A percentile compares a stretch with the other conserved stretches of the same genome.
Conservation (phyloP, 2,329 filamentous ascomycete species). For the Microcyclosporella mali region DNA sequence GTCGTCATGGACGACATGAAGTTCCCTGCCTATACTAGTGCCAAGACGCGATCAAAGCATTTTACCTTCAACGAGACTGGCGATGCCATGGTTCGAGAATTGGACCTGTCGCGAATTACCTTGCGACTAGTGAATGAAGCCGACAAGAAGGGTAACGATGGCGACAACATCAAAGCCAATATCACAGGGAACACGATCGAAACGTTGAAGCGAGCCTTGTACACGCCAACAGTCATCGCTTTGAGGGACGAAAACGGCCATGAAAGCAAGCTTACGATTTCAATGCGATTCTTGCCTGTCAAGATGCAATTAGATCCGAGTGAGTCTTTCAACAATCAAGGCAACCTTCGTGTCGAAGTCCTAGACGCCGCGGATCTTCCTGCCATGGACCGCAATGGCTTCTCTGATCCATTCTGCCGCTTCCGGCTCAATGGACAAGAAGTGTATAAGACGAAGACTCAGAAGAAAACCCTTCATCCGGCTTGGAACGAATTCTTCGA, state of each 20-base stretch:
- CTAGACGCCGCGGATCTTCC: slow-evolving; percentile 83
- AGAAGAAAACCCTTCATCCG: slow-evolving; percentile 94
- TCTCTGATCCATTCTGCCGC: slow-evolving; percentile 93
- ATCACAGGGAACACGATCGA: slow-evolving; percentile 78
- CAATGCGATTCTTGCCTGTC: slow-evolving; percentile 88
- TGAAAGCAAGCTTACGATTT: slow-evolving; percentile 76
- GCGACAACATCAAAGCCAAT: slow-evolving; percentile 72
- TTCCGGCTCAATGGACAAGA: slow-evolving; percentile 86
- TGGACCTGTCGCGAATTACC: slow-evolving; percentile 93
- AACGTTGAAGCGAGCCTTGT: slow-evolving; percentile 73
- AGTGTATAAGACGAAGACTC: slow-evolving; percentile 88
- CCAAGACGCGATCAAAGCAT: slow-evolving; percentile 62
- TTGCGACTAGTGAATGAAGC: slow-evolving; percentile 76
- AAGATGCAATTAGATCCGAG: slow-evolving; percentile 89
- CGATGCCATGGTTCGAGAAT: slow-evolving; percentile 89
- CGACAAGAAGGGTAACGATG: slow-evolving; percentile 62
- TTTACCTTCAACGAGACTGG: slow-evolving; percentile 83
- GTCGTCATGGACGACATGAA: slow-evolving; percentile 91
- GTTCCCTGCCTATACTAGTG: slow-evolving; percentile 80
- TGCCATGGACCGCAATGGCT: slow-evolving; percentile 89
- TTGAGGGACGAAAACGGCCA: slow-evolving; percentile 73
- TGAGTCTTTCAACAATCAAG: slow-evolving; percentile 99
- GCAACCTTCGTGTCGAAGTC: slow-evolving; percentile 86
- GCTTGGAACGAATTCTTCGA: slow-evolving; percentile 97
- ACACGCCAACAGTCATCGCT: slow-evolving; percentile 78